Conservation (phyloP, 148 eudicot genomes). For the Pouteria glomerata region DNA sequence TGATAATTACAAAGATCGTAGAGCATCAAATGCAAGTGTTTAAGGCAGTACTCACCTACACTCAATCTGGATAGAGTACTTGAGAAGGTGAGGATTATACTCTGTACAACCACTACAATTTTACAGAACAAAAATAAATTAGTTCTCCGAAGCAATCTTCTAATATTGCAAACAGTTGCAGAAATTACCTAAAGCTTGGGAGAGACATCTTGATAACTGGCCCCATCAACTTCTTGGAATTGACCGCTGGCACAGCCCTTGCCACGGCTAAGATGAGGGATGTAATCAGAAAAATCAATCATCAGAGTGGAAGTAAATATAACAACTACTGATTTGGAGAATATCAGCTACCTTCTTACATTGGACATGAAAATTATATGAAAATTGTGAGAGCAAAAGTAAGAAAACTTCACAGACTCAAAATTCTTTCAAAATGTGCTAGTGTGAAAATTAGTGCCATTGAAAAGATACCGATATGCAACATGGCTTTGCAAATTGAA, state of each 20-base stretch:
- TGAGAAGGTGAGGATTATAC: conserved; percentile 61
- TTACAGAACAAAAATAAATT: neutral
- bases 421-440: neutral
- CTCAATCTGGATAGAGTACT: conserved; percentile 75
- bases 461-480: neutral
- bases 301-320: no score
- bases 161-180: neutral
- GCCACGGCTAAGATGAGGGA: neutral
- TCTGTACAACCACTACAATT: conserved; percentile 70
- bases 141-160: neutral
- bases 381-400: neutral
- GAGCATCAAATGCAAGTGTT: no score
- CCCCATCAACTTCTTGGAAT: conserved; percentile 53
- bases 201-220: conserved; percentile 69
- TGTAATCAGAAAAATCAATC: no score
- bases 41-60: conserved; percentile 47
- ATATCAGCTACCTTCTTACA: neutral
- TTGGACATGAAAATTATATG: neutral
- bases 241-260: conserved; percentile 30
- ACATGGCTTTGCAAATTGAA: neutral
- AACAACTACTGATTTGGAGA: no score
- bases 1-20: no score
- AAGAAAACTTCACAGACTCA: neutral
- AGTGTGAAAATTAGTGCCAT: neutral
- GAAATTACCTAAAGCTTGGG: conserved; percentile 74